Base-by-base conservation (phyloP, 2,329 filamentous ascomycete species). In the Apiospora malaysiana region DNA sequence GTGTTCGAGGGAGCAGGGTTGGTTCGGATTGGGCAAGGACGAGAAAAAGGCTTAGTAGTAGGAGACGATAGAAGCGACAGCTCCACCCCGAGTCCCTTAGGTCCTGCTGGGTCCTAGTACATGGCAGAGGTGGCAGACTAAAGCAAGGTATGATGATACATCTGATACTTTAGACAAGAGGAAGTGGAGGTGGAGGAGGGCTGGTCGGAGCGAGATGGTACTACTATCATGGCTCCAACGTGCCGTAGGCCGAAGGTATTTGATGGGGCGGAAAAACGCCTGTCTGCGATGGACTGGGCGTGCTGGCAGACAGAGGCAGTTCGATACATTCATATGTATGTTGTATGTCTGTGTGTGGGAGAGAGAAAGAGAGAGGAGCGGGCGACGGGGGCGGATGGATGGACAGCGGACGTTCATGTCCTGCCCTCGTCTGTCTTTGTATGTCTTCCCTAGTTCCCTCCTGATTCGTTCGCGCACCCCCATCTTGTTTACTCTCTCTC, bases 91-190 rank as follows among this genome's bases (percentile, higher is more conserved):
- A 67, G 40, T 59, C 51, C 43, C 27, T 42, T 46, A 67, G 43
- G 37, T 45, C 40, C 42, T 67, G 46, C 56, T 63, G 56, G 56
- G 32, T 40, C 56, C 56, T 63, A 12, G 56, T 63, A 63, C 56
- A 63, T 63, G 21, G 56, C 32, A 63, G 56, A 63, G 32, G 56
- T 63, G 32, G 32, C 32, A 40, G 21, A n/a, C 56, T 23, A 63
- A 63, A 63, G 27, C 56, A 63, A 63, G 56, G 56, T 63, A 63
- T 40, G 56, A 63, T 63, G 56, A 63, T 63, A 40, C 56, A 40
- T 40, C 40, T 63, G 56, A 63, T 63, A 40, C 56, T 63, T 40
- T 63, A n/a, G 56, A 63, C 56, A 40, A 40, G 27, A 40, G 56
- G 32, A 63, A 40, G 56, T 63, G 56, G 56, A 63, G 32, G 56